Percentiles rank a stretch among this genome's conserved stretches.
Evolutionary conservation across 768 basidiomycete genomes (phyloP).

Genomic region (Pulveroboletus sp.): DNA sequence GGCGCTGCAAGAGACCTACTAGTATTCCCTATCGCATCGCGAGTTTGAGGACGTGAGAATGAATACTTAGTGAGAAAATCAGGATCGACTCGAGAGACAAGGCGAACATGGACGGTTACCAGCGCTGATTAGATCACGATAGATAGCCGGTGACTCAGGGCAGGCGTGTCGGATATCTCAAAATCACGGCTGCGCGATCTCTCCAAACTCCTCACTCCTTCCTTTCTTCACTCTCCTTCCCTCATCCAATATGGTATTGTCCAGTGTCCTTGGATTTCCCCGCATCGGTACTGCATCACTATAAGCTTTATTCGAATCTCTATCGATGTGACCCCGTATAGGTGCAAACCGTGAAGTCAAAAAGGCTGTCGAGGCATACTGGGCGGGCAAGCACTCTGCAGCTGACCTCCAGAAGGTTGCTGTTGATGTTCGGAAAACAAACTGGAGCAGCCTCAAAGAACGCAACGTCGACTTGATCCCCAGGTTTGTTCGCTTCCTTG

Average conservation of each 20-base stretch:
- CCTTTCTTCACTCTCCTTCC: constrained; percentile 12
- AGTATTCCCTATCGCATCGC: no score
- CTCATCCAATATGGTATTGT: constrained; percentile 57
- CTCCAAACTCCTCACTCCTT: constrained; percentile 7
- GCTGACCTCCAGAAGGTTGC: constrained; percentile 86
- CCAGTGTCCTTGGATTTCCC: constrained; percentile 89
- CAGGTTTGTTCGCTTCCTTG: constrained; percentile 52
- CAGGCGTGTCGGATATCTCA: constrained; percentile 27
- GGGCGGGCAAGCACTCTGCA: constrained; percentile 86
- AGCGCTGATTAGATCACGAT: constrained; percentile 23
- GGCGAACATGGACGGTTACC: no score
- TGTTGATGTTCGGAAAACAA: constrained; percentile 81
- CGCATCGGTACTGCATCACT: constrained; percentile 54
- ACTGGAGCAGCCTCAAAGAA: constrained; percentile 82
- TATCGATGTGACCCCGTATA: constrained; percentile 27
- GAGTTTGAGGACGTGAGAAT: no score
- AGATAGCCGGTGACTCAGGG: constrained; percentile 30
- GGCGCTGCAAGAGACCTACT: no score
- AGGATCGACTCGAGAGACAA: no score
- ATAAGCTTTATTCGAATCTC: neutral
- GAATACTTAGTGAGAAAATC: no score
- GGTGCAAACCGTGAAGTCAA: constrained; percentile 94
- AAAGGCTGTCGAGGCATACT: constrained; percentile 98
- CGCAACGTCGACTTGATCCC: constrained; percentile 88
- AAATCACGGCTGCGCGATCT: constrained; percentile 22